Conservation (phyloP, 768 basidiomycete genomes). For the Mycena polygramma region DNA sequence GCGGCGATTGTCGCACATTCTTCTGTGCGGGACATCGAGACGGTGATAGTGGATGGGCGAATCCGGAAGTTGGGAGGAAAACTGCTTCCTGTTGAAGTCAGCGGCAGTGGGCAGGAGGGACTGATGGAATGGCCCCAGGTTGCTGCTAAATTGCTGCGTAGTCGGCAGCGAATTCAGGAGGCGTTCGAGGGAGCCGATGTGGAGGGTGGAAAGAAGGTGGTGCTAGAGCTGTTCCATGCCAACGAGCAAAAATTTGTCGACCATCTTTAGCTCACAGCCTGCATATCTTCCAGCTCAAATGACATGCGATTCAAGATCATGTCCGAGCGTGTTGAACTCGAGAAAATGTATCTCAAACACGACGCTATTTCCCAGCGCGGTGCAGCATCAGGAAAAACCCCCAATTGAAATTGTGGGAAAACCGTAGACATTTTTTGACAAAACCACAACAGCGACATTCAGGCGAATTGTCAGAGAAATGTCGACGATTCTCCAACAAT, state of each 20-base stretch:
- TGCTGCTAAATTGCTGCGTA: conserved; percentile 7
- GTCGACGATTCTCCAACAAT: no score
- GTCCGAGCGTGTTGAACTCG: no score
- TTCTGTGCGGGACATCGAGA: conserved; percentile 34
- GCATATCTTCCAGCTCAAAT: neutral
- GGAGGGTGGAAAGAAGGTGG: neutral
- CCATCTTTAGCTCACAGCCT: neutral
- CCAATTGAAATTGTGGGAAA: no score
- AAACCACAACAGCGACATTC: no score
- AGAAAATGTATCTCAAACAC: no score
- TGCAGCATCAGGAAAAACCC: no score
- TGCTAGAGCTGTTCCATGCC: conserved; percentile 9
- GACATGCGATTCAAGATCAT: no score
- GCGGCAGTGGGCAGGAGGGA: neutral
- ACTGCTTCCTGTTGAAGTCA: conserved; percentile 17
- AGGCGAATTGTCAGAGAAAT: no score
- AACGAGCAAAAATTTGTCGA: conserved; percentile 11
- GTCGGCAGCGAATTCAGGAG: conserved; percentile 5
- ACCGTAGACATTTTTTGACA: no score
- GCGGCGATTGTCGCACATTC: conserved; percentile 33
- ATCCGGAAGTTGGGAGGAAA: conserved; percentile 29
- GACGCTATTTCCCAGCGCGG: no score
- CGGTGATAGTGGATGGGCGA: conserved; percentile 35
- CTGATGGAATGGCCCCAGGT: conserved; percentile 14
- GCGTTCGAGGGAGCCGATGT: neutral